Conservation (phyloP, 225 moss, liverwort and hornwort genomes). For the Physcomitrellopsis africana region DNA sequence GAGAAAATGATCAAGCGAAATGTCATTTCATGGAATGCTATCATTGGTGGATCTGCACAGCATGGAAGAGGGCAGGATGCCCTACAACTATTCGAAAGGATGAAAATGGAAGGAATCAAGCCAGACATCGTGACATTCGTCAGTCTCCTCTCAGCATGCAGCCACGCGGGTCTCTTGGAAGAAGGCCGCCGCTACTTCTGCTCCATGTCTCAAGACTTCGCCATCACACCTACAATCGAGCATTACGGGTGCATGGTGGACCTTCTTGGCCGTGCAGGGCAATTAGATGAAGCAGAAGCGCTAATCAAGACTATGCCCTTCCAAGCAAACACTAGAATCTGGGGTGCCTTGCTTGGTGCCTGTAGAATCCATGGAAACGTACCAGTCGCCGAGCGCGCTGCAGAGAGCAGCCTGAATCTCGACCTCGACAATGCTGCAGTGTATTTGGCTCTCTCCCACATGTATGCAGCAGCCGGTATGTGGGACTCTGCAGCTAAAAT, state of each 20-base stretch:
- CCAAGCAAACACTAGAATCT: constrained; percentile 40
- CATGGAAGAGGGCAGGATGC: constrained; percentile 52
- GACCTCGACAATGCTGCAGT: constrained; percentile 48
- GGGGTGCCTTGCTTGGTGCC: constrained; percentile 59
- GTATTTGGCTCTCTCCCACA: constrained; percentile 44
- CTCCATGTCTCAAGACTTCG: constrained; percentile 38
- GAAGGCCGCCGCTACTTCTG: constrained; percentile 43
- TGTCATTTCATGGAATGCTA: constrained; percentile 53
- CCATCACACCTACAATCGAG: constrained; percentile 40
- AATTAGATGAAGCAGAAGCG: constrained; percentile 49
- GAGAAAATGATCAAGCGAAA: constrained; percentile 44
- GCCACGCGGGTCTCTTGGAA: constrained; percentile 57
- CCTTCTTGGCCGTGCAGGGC: constrained; percentile 54
- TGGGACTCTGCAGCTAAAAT: constrained; percentile 43
- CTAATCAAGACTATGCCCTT: constrained; percentile 45
- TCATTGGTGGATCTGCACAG: constrained; percentile 56
- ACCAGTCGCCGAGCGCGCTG: constrained; percentile 41
- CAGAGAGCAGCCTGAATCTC: constrained; percentile 41
- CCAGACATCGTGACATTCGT: constrained; percentile 52
- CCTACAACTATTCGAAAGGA: constrained; percentile 33
- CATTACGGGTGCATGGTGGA: constrained; percentile 68
- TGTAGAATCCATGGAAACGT: constrained; percentile 47
- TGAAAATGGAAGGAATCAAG: constrained; percentile 42
- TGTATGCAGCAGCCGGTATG: constrained; percentile 51
- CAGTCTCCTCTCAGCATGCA: constrained; percentile 50